Percentiles rank a stretch among this genome's conserved stretches.
Evolutionary conservation across 331 rosid species (phyloP).

Genomic region (Stylosanthes scabra): DNA sequence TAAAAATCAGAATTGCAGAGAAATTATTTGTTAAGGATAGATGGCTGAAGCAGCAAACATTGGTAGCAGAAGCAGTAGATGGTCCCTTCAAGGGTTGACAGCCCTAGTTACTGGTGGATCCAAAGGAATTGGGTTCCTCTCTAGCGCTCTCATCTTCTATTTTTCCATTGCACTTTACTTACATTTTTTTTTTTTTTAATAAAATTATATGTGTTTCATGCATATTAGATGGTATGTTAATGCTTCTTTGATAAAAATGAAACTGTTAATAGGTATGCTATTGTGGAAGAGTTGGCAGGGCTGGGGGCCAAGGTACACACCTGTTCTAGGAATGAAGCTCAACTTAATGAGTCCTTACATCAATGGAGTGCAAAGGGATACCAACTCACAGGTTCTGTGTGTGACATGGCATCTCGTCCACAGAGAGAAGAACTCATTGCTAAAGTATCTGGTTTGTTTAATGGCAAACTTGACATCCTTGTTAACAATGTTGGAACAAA

Average conservation of each 20-base stretch:
- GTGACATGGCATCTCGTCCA: constrained; percentile 40
- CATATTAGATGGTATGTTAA: too few relatives aligned
- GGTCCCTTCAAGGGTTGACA: constrained; percentile 67
- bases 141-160: too few relatives aligned
- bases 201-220: too few relatives aligned
- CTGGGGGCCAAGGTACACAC: constrained; percentile 54
- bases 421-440: constrained; percentile 41
- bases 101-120: constrained; percentile 83
- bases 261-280: constrained; percentile 46
- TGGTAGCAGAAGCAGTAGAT: constrained; percentile 37
- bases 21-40: background rate
- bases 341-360: constrained; percentile 43
- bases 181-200: too few relatives aligned
- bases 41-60: constrained; percentile 33
- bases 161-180: too few relatives aligned
- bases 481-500: constrained; percentile 59
- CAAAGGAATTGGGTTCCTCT: constrained; percentile 69
- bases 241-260: background rate
- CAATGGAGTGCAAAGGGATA: constrained; percentile 52
- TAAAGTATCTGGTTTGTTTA: constrained; percentile 46
- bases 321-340: constrained; percentile 51
- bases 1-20: background rate
- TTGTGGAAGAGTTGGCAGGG: constrained; percentile 56
- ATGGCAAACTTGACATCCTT: constrained; percentile 61
- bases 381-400: constrained; percentile 55